Evolutionary conservation across 139 green algal genomes (phyloP), one percentile per base, ranked within the genome.

Genomic region (Picochlorum sp.): DNA sequence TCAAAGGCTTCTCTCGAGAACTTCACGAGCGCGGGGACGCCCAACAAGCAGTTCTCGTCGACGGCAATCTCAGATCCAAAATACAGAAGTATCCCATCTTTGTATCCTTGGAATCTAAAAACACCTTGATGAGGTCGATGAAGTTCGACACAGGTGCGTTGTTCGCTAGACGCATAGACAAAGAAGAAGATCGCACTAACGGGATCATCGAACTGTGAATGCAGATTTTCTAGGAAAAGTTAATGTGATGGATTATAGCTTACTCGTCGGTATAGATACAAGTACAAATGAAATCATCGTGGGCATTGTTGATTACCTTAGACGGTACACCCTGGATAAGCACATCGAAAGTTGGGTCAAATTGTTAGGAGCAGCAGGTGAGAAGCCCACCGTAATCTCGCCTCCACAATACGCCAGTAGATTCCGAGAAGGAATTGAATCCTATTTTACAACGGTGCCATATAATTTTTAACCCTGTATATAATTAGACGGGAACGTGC

Each of bases 271-370:
- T 60, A 67, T 88, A 44, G 81, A 91, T 64, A 63, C 73, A 49
- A 37, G 58, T 2, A 37, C 68, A 20, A 56, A 75, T 18, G 62
- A 83, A 63, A 77, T 96, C 37, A 84, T 95, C n/a, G 78, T 96
- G 28, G 90, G 88, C 31, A 88, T 98, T 65, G 96, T 98, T 26
- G 92, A 98, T 72, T 98, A 88, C 69, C 81, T 97, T 24, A 81
- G 92, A 62, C 82, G 92, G 79, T 98, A 97, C 74, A 97, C 92
- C 7, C 96, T 85, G 88, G 92, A 98, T 78, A 98, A 98, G 80
- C 84, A 95, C 69, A 73, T 98, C 24, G 92, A 98, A 77, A 94
- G 81, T 26, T 96, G 88, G 89, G 88, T 98, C n/a, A 98, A 98
- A 82, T 85, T 97, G 20, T 73, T 98, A 70, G 91, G 87, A 20